A percentile compares a stretch with the other conserved stretches of the same genome.
Evolutionary conservation across 78 protist species (phyloP).

Genomic region (Planoprotostelium fungivorum): DNA sequence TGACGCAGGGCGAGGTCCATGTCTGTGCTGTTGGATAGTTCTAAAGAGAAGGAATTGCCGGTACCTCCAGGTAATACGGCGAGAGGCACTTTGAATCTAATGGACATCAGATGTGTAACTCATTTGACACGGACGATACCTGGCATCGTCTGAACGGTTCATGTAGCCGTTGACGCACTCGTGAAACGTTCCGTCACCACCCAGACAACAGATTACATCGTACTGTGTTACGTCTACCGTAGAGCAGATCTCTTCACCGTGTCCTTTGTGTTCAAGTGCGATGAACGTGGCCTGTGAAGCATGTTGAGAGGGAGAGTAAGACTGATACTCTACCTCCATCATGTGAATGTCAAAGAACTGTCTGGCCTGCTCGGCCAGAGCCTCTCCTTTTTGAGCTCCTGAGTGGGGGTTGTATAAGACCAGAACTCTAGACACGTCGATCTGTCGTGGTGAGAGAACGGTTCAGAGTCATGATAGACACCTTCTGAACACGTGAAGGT

Average conservation of each 20-base stretch:
- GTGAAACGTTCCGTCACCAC: slow-evolving; percentile 66
- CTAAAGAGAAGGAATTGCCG: slow-evolving; percentile 50
- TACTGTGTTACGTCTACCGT: slow-evolving; percentile 30
- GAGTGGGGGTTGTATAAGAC: neutral
- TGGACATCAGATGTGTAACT: neutral
- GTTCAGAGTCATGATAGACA: too few relatives aligned
- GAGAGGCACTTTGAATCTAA: neutral
- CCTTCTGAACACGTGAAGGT: neutral
- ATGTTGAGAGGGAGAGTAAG: neutral
- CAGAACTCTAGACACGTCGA: neutral
- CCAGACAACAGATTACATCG: slow-evolving; percentile 51
- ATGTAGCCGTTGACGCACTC: slow-evolving; percentile 62
- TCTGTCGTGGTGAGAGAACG: too few relatives aligned
- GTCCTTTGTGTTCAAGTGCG: slow-evolving; percentile 60
- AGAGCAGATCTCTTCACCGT: slow-evolving; percentile 45
- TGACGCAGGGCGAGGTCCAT: slow-evolving; percentile 17
- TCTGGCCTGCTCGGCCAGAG: neutral
- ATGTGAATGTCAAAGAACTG: neutral
- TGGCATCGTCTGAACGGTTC: neutral
- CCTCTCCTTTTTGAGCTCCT: neutral
- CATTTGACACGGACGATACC: neutral
- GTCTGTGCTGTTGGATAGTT: slow-evolving; percentile 32
- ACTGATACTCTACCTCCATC: neutral
- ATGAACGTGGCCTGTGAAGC: neutral
- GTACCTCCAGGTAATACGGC: slow-evolving; percentile 62